Evolutionary conservation across 192 early-diverging fungal genomes (phyloP), one percentile per base, ranked within the genome.

Genomic region (Coemansia sp.): DNA sequence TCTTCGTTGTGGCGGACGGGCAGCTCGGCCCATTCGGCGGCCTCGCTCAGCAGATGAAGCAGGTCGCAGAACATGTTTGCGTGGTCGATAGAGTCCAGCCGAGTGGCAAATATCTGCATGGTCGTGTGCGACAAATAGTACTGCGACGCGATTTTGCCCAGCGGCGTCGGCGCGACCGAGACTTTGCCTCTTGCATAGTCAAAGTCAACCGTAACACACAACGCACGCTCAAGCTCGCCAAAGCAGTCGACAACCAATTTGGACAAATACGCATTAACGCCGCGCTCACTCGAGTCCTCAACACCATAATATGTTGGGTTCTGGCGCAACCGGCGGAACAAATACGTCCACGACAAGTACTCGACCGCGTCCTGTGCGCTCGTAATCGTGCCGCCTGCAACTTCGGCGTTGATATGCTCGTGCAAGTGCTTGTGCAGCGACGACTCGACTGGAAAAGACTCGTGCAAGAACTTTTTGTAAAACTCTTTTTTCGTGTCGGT

Each of bases 251-350:
- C 86, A 37, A 98, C 82, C 59, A 96, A 65, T n/a, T 84, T 68
- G 0, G 94, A 96, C 57, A 99, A 64, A 72, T 89, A 93, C 5
- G 62, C 62, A 66, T 90, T 89, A 14, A 97, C 78, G 15, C 86
- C 88, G 8, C 68, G 57, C 1, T 87, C 86, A 0, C 91, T 82
- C 44, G 85, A 52, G 38, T 93, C 94, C 54, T 91, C 83, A 2
- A 93, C 83, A 7, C 92, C 95, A 73, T 99, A 99, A 76, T 94
- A 99, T 2, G 94, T 88, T 14, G 97, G 97, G 73, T 99, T 99
- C 82, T 91, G 85, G 31, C 89, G 87, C 57, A 99, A 72, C 6
- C 97, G 83, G 20, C 97, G 84, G 82, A 91, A 98, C 46, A 98
- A 84, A 59, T 97, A 99, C 1, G 97, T 98, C 94, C 94, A 97